These are phyloP conservation scores for Trichothecium sympodiale DNA, from an alignment of 2,329 filamentous ascomycete genomes.

Conservation along the genomic window DNA sequence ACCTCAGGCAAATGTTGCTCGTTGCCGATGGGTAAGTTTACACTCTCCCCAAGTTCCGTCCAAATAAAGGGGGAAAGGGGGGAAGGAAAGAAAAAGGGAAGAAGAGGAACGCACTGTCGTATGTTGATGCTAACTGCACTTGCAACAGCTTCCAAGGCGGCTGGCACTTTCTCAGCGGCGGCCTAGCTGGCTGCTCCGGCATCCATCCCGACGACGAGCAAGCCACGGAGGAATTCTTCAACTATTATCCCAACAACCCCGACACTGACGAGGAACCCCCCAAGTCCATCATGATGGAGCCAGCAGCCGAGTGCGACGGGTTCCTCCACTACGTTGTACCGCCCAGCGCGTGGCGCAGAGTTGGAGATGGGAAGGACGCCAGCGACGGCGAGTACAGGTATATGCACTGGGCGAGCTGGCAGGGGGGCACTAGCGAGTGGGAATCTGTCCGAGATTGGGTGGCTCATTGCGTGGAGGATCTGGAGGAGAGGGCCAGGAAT, in stretches of 20 bases:
- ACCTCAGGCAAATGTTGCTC: too few species aligned
- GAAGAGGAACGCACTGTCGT: too few species aligned
- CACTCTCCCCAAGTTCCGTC: background rate
- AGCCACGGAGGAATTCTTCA: too few species aligned
- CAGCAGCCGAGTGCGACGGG: background rate
- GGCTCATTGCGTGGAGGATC: too few species aligned
- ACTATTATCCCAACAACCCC: background rate
- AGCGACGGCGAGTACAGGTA: constrained; percentile 1
- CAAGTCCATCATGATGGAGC: background rate
- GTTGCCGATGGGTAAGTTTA: too few species aligned
- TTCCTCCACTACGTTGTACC: background rate
- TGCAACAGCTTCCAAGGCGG: constrained; percentile 1
- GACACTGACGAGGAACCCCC: background rate
- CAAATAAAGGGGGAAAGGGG: too few species aligned
- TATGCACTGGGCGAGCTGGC: background rate
- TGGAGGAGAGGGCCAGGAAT: too few species aligned
- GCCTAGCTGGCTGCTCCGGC: background rate
- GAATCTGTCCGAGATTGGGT: too few species aligned
- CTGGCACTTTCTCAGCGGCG: constrained; percentile 2
- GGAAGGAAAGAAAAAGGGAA: too few species aligned
- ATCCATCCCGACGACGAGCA: too few species aligned
- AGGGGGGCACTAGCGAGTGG: too few species aligned
- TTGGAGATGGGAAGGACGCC: background rate
- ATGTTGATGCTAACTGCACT: background rate
- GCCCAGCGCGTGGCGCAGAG: background rate